Conservation (phyloP, 169 alveolate genomes). For the Cryptosporidium canis region DNA sequence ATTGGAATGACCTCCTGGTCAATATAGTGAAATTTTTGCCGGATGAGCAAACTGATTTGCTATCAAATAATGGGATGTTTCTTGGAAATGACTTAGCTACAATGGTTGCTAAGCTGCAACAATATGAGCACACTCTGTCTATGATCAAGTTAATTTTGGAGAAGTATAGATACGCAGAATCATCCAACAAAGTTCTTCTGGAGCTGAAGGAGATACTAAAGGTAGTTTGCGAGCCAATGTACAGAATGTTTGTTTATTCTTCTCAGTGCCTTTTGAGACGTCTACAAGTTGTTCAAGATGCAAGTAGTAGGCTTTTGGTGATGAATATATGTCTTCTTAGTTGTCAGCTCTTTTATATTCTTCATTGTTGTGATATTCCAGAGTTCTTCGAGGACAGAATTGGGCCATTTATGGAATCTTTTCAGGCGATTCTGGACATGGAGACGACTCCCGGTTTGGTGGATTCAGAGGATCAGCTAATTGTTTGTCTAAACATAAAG, state of each 20-base stretch:
- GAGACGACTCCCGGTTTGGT: slow-evolving; percentile 16
- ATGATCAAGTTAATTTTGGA: slow-evolving; percentile 46
- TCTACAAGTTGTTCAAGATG: slow-evolving; percentile 28
- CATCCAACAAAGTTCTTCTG: slow-evolving; percentile 40
- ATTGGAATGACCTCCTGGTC: slow-evolving; percentile 26
- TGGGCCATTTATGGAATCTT: slow-evolving; percentile 45
- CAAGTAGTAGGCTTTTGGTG: not conserved
- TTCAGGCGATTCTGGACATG: slow-evolving; percentile 42
- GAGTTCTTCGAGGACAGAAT: slow-evolving; percentile 65
- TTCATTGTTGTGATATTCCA: slow-evolving; percentile 70
- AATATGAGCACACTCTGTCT: slow-evolving; percentile 26
- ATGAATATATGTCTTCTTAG: slow-evolving; percentile 36
- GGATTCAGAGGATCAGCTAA: slow-evolving; percentile 11
- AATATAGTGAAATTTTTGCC: slow-evolving; percentile 58
- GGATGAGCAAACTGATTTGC: slow-evolving; percentile 8
- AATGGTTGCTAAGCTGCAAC: slow-evolving; percentile 3
- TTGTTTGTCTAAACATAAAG: slow-evolving; percentile 12
- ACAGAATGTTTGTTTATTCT: slow-evolving; percentile 46
- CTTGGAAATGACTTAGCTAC: not conserved
- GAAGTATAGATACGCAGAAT: slow-evolving; percentile 63
- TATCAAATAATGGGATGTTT: slow-evolving; percentile 19
- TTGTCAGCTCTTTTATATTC: slow-evolving; percentile 64
- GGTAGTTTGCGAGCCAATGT: slow-evolving; percentile 57
- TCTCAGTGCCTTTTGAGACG: slow-evolving; percentile 38
- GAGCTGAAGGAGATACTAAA: slow-evolving; percentile 49